These are phyloP conservation scores for Herpetomonas tarakana DNA, from an alignment of 208 protist species.

Conservation along the genomic window DNA sequence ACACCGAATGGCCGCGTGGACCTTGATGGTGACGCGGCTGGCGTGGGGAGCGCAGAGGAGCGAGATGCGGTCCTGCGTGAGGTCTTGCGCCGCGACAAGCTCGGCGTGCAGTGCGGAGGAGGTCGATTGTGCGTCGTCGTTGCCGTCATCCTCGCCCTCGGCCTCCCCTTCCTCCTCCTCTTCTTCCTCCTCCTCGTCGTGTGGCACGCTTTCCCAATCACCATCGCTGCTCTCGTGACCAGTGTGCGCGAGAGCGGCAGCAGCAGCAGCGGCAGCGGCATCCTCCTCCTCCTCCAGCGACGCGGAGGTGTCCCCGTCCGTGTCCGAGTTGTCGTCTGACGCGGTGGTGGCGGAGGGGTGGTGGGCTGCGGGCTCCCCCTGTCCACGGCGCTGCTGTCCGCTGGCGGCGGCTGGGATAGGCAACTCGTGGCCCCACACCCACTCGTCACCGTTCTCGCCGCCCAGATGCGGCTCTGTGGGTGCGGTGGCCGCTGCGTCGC, in stretches of 20 bases:
- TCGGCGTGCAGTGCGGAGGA: neutral
- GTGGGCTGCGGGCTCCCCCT: too few relatives aligned
- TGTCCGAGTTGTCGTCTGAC: too few relatives aligned
- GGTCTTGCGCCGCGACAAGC: neutral
- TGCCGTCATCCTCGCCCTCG: too few relatives aligned
- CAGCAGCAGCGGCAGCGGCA: slow-evolving; percentile 2
- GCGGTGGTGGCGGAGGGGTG: too few relatives aligned
- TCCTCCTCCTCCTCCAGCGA: slow-evolving; percentile 1
- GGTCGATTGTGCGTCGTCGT: slow-evolving; percentile 10
- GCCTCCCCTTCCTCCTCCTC: slow-evolving; percentile 6
- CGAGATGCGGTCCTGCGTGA: neutral
- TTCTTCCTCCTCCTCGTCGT: slow-evolving; percentile 12
- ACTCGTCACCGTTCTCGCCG: slow-evolving; percentile 7
- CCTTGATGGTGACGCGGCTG: neutral
- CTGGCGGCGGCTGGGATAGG: too few relatives aligned
- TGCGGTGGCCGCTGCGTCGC: neutral
- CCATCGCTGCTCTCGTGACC: slow-evolving; percentile 9
- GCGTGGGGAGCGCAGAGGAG: neutral
- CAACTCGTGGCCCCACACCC: slow-evolving; percentile 1
- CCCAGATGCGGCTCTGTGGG: neutral
- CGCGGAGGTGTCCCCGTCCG: slow-evolving; percentile 9
- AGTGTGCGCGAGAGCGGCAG: slow-evolving; percentile 11
- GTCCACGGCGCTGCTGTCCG: too few relatives aligned
- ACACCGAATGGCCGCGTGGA: neutral
- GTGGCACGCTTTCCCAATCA: slow-evolving; percentile 3